Percentiles rank a stretch among this genome's conserved stretches.
phyloP scores from a whole-genome alignment of 2,329 filamentous ascomycete genomes.

The Talaromyces sp. region DNA sequence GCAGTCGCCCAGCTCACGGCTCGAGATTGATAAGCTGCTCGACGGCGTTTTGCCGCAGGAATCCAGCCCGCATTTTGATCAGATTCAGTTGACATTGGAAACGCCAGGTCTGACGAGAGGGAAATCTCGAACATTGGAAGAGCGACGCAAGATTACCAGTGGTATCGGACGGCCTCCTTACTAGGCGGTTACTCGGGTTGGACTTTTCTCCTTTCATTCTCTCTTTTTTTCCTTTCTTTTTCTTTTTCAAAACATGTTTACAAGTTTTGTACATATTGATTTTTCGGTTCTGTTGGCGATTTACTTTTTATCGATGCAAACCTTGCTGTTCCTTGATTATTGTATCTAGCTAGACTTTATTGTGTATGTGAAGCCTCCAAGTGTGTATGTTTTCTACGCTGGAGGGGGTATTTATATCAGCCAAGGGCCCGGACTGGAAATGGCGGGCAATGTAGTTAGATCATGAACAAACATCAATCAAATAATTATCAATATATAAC shows the following conservation, averaged over 20 bases:
- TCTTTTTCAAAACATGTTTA: not conserved
- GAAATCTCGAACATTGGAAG: not conserved
- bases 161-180: constrained; percentile 21
- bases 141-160: constrained; percentile 5
- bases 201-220: not conserved
- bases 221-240: not conserved
- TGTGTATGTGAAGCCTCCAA: not conserved
- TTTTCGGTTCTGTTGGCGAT: not conserved
- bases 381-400: not conserved
- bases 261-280: not conserved
- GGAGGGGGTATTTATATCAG: not conserved
- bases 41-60: constrained; percentile 30
- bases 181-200: not conserved
- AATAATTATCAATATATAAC: not conserved
- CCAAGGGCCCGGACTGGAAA: not conserved
- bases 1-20: constrained; percentile 11
- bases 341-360: not conserved
- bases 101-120: not conserved
- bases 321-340: not conserved
- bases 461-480: not conserved
- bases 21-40: constrained; percentile 33
- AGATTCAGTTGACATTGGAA: not conserved
- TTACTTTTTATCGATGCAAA: not conserved
- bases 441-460: not conserved
- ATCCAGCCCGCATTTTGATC: constrained; percentile 10